These are phyloP conservation scores for Candida nanaspora DNA, from an alignment of 805 yeast species.

Conservation along the genomic window DNA sequence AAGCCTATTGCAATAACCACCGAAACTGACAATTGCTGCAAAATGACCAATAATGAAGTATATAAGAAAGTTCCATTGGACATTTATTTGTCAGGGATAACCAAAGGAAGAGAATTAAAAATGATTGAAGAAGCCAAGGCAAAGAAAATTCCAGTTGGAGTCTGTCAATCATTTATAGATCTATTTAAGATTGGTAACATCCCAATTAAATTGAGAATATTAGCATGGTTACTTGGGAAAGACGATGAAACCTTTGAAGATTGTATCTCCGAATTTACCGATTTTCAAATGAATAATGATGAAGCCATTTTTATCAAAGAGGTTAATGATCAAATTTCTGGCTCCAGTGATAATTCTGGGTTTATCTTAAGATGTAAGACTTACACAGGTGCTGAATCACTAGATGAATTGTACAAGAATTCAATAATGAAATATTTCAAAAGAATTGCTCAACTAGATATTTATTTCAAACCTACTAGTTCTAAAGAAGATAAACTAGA, in stretches of 20 bases:
- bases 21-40: too few relatives aligned
- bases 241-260: not conserved
- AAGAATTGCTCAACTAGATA: constrained; percentile 15
- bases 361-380: constrained; percentile 17
- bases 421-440: constrained; percentile 16
- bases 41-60: too few relatives aligned
- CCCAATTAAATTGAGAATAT: constrained; percentile 14
- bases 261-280: too few relatives aligned
- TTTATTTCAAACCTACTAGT: constrained; percentile 18
- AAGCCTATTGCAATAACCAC: too few relatives aligned
- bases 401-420: constrained; percentile 5
- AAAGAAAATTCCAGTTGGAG: not conserved
- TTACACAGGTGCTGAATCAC: constrained; percentile 20
- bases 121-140: not conserved
- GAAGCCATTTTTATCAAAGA: not conserved
- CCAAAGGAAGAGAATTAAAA: not conserved
- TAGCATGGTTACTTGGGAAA: constrained; percentile 14
- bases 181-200: constrained; percentile 17
- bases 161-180: constrained; percentile 6
- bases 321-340: constrained; percentile 8
- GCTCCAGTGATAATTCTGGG: constrained; percentile 8
- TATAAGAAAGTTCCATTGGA: not conserved
- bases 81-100: not conserved
- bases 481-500: constrained; percentile 10
- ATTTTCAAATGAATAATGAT: not conserved